phyloP scores from a whole-genome alignment of 208 protist genomes.

The Kentomonas sorsogonicus region DNA sequence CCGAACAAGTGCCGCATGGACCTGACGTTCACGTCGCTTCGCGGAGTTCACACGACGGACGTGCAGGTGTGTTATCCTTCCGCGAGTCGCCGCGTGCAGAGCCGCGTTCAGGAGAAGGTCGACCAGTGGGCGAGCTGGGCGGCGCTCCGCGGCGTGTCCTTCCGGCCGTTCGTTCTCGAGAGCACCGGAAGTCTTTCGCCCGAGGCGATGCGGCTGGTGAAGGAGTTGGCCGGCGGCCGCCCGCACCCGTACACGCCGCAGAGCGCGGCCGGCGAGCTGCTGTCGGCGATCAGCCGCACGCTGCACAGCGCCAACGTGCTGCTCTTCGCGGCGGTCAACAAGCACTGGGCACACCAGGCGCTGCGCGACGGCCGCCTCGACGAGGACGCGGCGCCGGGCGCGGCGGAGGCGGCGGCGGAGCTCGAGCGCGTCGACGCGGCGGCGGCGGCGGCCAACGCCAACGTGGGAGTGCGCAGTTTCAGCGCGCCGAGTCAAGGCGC shows the following conservation, averaged over 20 bases:
- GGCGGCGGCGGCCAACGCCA: too few species aligned
- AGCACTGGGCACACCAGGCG: background rate
- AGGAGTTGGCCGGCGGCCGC: background rate
- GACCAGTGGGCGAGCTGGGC: slow-evolving; percentile 20
- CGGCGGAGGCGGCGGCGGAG: too few species aligned
- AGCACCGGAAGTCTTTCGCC: slow-evolving; percentile 19
- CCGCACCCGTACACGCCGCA: slow-evolving; percentile 16
- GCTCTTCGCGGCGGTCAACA: background rate
- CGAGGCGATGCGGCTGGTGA: slow-evolving; percentile 19
- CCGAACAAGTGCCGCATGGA: slow-evolving; percentile 16
- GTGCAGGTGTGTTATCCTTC: slow-evolving; percentile 20
- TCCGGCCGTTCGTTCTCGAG: slow-evolving; percentile 20
- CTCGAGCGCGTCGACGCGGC: too few species aligned
- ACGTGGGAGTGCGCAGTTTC: too few species aligned
- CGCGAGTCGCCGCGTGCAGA: background rate
- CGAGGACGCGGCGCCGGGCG: too few species aligned
- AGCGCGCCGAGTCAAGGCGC: too few species aligned
- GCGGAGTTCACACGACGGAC: slow-evolving; percentile 19
- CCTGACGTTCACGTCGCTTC: slow-evolving; percentile 8
- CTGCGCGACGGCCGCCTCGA: too few species aligned
- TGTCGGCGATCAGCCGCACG: background rate
- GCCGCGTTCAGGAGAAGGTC: slow-evolving; percentile 6
- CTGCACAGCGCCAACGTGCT: background rate
- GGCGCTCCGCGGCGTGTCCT: slow-evolving; percentile 5
- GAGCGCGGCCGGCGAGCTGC: background rate